Evolutionary conservation across 441 rosid species (phyloP).

Genomic region (Rhodomyrtus psidioides): DNA sequence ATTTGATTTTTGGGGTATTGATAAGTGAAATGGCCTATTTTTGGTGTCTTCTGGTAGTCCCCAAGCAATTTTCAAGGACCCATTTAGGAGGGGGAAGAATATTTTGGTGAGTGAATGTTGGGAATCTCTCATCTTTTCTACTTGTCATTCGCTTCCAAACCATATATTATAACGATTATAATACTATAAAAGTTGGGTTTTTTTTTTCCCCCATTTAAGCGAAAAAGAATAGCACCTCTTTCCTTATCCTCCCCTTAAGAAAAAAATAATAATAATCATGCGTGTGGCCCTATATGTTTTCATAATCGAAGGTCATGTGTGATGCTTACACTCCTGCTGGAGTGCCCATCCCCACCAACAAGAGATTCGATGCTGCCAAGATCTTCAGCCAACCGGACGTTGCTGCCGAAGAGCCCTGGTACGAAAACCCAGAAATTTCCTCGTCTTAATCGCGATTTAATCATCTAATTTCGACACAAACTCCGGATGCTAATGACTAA

Average conservation of each 20-base stretch:
- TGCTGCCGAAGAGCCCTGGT: neutral
- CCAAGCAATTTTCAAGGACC: slow-evolving; percentile 2
- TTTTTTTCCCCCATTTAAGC: neutral
- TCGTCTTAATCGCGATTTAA: neutral
- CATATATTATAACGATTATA: neutral
- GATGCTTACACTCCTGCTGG: slow-evolving; percentile 1
- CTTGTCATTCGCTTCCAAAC: neutral
- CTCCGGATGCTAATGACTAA: neutral
- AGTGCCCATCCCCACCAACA: slow-evolving; percentile 1
- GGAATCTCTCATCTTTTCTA: neutral
- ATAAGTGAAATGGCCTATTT: neutral
- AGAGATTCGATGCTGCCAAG: neutral
- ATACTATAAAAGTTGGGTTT: neutral
- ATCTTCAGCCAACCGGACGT: neutral
- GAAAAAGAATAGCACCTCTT: too few relatives aligned
- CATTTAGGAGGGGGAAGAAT: slow-evolving; percentile 1
- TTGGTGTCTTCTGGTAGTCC: neutral
- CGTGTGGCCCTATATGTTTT: neutral
- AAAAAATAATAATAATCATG: neutral
- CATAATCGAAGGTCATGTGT: neutral
- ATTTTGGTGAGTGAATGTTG: neutral
- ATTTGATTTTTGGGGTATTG: neutral
- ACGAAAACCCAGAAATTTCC: neutral
- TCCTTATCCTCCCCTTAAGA: neutral
- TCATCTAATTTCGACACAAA: neutral